These are phyloP conservation scores for Xylariaceae sp. DNA, from an alignment of 2,329 filamentous ascomycete species.

Conservation along the genomic window DNA sequence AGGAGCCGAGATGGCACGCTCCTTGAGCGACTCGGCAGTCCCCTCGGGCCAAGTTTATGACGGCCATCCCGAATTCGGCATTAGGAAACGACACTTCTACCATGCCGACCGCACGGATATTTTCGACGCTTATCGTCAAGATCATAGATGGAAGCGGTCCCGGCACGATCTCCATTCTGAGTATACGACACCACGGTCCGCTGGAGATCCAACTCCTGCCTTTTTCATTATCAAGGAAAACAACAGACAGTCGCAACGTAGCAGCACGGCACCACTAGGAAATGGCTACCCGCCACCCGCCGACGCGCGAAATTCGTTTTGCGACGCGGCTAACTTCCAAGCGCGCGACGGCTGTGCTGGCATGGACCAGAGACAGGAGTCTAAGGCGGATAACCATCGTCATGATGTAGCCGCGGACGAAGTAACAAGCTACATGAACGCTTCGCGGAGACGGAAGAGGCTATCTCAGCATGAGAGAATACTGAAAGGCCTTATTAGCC, in stretches of 20 bases:
- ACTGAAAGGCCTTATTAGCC: slow-evolving; percentile 54
- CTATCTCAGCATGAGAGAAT: slow-evolving; percentile 55
- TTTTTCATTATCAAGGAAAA: slow-evolving; percentile 34
- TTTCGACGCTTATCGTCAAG: slow-evolving; percentile 33
- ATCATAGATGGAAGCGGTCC: slow-evolving; percentile 33
- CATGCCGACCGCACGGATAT: slow-evolving; percentile 31
- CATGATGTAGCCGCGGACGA: slow-evolving; percentile 47
- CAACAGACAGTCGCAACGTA: slow-evolving; percentile 16
- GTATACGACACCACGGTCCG: slow-evolving; percentile 13
- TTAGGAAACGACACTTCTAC: slow-evolving; percentile 38
- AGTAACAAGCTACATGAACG: slow-evolving; percentile 46
- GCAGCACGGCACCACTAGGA: slow-evolving; percentile 18
- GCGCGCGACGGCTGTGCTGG: slow-evolving; percentile 3
- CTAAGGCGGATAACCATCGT: slow-evolving; percentile 38
- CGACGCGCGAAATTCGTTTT: slow-evolving; percentile 13
- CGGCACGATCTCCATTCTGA: slow-evolving; percentile 19
- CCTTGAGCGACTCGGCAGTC: slow-evolving; percentile 31
- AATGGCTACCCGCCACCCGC: slow-evolving; percentile 26
- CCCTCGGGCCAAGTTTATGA: slow-evolving; percentile 15
- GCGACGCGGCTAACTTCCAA: too few relatives aligned
- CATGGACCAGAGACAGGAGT: slow-evolving; percentile 33
- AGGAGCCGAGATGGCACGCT: slow-evolving; percentile 32
- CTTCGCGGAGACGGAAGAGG: slow-evolving; percentile 40
- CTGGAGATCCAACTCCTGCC: slow-evolving; percentile 20
- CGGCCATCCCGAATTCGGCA: slow-evolving; percentile 28